Conservation (phyloP, 495 filamentous ascomycete genomes). For the Talaromyces thailandensis region DNA sequence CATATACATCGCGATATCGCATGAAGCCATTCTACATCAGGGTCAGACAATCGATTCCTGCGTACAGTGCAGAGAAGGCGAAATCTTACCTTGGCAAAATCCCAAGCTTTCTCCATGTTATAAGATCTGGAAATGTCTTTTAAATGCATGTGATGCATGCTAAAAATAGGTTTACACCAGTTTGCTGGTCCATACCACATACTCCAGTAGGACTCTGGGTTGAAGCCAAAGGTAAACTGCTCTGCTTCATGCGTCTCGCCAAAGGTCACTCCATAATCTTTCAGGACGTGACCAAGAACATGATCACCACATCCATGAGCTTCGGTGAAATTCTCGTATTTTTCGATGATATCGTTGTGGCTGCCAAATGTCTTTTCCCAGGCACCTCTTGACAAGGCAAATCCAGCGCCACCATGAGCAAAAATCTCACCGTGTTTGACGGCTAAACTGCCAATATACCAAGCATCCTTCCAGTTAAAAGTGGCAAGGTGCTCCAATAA, state of each 20-base stretch:
- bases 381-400: constrained; percentile 43
- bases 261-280: constrained; percentile 32
- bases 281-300: constrained; percentile 38
- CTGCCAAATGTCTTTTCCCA: constrained; percentile 30
- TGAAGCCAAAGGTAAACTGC: constrained; percentile 29
- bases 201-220: neutral
- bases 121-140: constrained; percentile 20
- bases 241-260: constrained; percentile 27
- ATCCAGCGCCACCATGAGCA: constrained; percentile 38
- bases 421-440: constrained; percentile 22
- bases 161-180: constrained; percentile 42
- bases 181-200: constrained; percentile 14
- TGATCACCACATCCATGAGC: constrained; percentile 41
- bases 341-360: constrained; percentile 21
- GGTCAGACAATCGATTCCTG: neutral
- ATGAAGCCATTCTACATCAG: constrained; percentile 8
- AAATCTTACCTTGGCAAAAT: constrained; percentile 12
- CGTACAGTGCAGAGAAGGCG: neutral
- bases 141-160: constrained; percentile 36
- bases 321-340: constrained; percentile 24
- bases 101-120: constrained; percentile 14
- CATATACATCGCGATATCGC: constrained; percentile 16
- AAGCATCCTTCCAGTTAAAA: constrained; percentile 31
- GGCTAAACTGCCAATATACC: constrained; percentile 45
- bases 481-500: constrained; percentile 38